Percentiles rank a stretch among this genome's conserved stretches.
Conservation (phyloP, 2,329 filamentous ascomycete species). For the Xylaria arbuscula region DNA sequence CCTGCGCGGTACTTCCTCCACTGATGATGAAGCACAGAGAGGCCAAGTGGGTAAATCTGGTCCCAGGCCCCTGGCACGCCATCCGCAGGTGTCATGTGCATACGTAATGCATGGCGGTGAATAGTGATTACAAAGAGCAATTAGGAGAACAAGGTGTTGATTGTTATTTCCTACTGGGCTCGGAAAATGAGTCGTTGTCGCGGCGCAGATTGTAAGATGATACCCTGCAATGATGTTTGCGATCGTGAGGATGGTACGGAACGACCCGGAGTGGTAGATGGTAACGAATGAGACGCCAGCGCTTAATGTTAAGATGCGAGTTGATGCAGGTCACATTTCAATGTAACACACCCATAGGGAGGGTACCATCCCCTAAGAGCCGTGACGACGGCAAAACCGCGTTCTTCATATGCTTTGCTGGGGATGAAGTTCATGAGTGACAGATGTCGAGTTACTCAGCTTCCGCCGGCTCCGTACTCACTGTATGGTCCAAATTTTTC, state of each 20-base stretch:
- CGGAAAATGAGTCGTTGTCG: conserved; percentile 4
- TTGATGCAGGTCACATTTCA: conserved; percentile 12
- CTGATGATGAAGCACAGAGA: conserved; percentile 10
- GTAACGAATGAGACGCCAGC: conserved; percentile 29
- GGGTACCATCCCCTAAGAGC: no score
- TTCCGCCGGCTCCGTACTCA: neutral
- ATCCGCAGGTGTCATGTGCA: conserved; percentile 14
- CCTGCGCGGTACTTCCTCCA: conserved; percentile 30
- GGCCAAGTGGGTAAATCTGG: conserved; percentile 27
- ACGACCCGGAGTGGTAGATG: conserved; percentile 13
- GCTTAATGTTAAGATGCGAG: conserved; percentile 9
- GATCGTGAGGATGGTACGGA: conserved; percentile 19
- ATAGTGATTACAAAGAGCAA: neutral
- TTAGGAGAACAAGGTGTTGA: neutral
- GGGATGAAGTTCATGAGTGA: conserved; percentile 6
- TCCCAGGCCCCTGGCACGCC: conserved; percentile 15
- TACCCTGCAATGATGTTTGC: neutral
- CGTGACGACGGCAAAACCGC: neutral
- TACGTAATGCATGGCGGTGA: conserved; percentile 20
- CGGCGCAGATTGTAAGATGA: conserved; percentile 11
- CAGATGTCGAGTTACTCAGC: neutral
- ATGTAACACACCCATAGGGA: conserved; percentile 22
- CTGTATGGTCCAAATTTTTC: conserved; percentile 2
- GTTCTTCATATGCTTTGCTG: neutral
- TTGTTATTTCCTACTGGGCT: neutral